These are phyloP conservation scores for Mycosphaerella sp. DNA, from an alignment of 2,329 filamentous ascomycete genomes.

Conservation along the genomic window DNA sequence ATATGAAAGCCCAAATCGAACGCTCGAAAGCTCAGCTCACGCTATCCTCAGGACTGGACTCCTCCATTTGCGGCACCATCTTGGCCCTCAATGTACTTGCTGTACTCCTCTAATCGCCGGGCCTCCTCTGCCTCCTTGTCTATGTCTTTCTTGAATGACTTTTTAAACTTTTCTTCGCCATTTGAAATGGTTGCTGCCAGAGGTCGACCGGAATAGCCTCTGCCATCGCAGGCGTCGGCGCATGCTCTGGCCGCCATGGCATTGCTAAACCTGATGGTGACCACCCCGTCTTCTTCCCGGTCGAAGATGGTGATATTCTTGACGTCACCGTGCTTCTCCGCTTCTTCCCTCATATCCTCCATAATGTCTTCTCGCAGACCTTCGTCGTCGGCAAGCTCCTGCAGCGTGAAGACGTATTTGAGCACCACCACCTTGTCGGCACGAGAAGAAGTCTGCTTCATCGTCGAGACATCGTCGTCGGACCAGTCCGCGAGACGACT, in stretches of 20 bases:
- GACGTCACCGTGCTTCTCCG: conserved; percentile 74
- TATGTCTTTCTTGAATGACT: conserved; percentile 43
- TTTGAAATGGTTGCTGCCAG: conserved; percentile 53
- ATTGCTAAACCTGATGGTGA: conserved; percentile 74
- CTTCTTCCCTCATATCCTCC: conserved; percentile 88
- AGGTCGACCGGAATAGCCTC: conserved; percentile 66
- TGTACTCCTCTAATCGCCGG: conserved; percentile 23
- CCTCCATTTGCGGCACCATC: background rate
- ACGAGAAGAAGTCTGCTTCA: conserved; percentile 51
- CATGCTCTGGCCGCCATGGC: conserved; percentile 65
- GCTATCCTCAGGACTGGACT: background rate
- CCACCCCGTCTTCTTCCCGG: conserved; percentile 73
- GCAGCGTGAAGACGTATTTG: conserved; percentile 85
- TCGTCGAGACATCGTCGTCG: conserved; percentile 63
- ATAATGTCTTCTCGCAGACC: conserved; percentile 83
- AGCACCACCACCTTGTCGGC: conserved; percentile 78
- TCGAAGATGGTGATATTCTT: conserved; percentile 91
- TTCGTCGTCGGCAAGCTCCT: conserved; percentile 78
- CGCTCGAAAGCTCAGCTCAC: background rate
- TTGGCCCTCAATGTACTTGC: conserved; percentile 18
- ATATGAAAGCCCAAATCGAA: background rate
- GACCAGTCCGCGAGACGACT: conserved; percentile 91
- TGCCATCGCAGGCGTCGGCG: conserved; percentile 64
- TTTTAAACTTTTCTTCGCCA: conserved; percentile 66
- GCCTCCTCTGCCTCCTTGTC: conserved; percentile 21